phyloP scores from a whole-genome alignment of 805 yeast species.

The Candida vartiovaarae region DNA sequence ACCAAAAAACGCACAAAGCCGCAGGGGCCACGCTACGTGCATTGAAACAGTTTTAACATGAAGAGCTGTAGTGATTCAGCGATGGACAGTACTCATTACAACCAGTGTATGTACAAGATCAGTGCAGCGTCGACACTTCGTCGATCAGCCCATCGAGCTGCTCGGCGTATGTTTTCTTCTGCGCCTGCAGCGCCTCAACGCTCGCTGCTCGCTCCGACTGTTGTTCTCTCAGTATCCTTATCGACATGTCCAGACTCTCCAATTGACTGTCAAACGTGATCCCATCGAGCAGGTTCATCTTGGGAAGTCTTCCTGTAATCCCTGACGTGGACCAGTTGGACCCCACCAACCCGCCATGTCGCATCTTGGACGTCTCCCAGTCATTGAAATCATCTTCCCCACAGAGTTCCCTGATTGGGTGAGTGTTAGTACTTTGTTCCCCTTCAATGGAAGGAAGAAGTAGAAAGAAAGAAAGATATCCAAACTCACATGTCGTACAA shows the following conservation, averaged over 20 bases:
- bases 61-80: too few relatives aligned
- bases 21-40: too few relatives aligned
- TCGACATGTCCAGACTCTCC: background rate
- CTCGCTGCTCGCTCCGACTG: background rate
- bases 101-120: too few relatives aligned
- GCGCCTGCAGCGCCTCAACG: background rate
- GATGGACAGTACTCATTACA: too few relatives aligned
- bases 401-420: slow-evolving; percentile 8
- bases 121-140: background rate
- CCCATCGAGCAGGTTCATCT: slow-evolving; percentile 1
- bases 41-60: too few relatives aligned
- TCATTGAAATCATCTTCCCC: slow-evolving; percentile 17
- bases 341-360: slow-evolving; percentile 8
- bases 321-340: background rate
- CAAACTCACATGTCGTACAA: slow-evolving; percentile 21
- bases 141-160: background rate
- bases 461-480: background rate
- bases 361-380: slow-evolving; percentile 16
- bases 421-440: background rate
- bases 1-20: too few relatives aligned
- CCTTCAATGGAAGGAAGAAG: background rate
- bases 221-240: background rate
- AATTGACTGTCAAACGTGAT: slow-evolving; percentile 4
- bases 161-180: background rate
- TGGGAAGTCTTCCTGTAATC: slow-evolving; percentile 1